Percentiles rank a stretch among this genome's conserved stretches.
These are phyloP conservation scores for Blastocystis sp. DNA, from an alignment of 352 stramenopile genomes.

Conservation along the genomic window DNA sequence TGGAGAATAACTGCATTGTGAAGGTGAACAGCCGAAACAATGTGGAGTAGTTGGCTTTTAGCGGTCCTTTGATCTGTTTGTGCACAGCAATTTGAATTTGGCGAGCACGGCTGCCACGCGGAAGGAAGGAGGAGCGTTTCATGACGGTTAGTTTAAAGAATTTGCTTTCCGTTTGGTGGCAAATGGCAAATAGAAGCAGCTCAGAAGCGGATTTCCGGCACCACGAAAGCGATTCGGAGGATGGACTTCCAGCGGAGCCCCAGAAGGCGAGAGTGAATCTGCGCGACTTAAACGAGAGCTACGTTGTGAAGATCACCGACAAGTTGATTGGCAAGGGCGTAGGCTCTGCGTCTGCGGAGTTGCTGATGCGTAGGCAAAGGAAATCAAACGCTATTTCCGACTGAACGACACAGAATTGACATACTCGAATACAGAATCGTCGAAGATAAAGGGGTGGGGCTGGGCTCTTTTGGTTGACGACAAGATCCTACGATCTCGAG, in stretches of 20 bases:
- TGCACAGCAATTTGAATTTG: too few relatives aligned
- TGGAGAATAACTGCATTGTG: constrained; percentile 58
- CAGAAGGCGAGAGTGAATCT: constrained; percentile 24
- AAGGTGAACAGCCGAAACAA: constrained; percentile 72
- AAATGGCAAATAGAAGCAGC: neutral
- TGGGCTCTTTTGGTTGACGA: neutral
- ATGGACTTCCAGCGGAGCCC: neutral
- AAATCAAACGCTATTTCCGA: constrained; percentile 38
- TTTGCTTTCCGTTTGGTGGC: neutral
- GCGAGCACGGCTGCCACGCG: too few relatives aligned
- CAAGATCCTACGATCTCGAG: constrained; percentile 24
- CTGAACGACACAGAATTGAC: constrained; percentile 5
- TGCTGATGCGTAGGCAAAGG: neutral
- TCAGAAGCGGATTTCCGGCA: neutral
- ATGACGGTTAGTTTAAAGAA: neutral
- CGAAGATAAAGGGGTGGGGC: constrained; percentile 1
- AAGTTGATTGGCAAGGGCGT: neutral
- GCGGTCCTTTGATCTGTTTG: neutral
- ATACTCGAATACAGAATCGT: constrained; percentile 14
- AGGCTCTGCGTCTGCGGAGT: neutral
- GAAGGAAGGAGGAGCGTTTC: neutral
- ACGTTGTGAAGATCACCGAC: constrained; percentile 45
- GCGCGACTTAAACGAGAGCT: constrained; percentile 16
- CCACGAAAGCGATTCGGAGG: neutral
- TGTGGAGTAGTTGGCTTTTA: constrained; percentile 38